Base-by-base conservation (phyloP, 139 green algal genomes). In the Chlorella sp. region DNA sequence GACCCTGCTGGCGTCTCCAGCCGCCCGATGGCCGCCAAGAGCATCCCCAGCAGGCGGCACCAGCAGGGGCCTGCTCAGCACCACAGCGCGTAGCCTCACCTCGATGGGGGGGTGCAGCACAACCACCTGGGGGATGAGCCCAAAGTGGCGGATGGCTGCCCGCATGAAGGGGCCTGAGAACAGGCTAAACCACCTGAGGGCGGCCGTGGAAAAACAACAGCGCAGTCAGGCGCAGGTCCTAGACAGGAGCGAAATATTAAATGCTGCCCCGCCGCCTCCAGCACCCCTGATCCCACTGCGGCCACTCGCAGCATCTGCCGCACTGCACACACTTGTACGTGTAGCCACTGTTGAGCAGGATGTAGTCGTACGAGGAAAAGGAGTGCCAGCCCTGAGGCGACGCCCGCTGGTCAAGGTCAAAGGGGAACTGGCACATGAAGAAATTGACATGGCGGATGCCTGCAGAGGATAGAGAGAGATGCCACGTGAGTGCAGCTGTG, bases 351-450 rank as follows among this genome's bases (percentile, higher is more conserved):
- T 78, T 78, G 19, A 78, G 72, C 42, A 78, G 48, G 4, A 78
- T 61, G 14, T 78, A 78, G 46, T 78, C 72, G 36, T 78, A 78
- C 12, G 60, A 64, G 35, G 60, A 40, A 8, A 71, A 40, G 0
- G 60, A 31, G 27, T 78, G 59, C 38, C 41, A 55, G 40, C 53
- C 53, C 38, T 53, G 53, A 5, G 56, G 35, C 15, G 38, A 53
- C 6, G 69, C 38, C 3, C 53, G 25, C 27, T 53, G 69, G n/a
- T 75, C 17, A 27, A 75, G 69, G 53, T 75, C 69, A 53, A 75
- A 75, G 6, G 69, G 69, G 15, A 75, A 75, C 69, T 70, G 71
- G 71, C 59, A 68, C 72, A 78, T 78, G 61, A 64, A 78, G 25
- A 78, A 72, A 46, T 78, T 78, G 60, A 78, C 72, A 27, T 78